Evolutionary conservation across 1,284 basidiomycete species (phyloP), one percentile per base, ranked within the genome.

Genomic region (Limonomyces culmigenus): DNA sequence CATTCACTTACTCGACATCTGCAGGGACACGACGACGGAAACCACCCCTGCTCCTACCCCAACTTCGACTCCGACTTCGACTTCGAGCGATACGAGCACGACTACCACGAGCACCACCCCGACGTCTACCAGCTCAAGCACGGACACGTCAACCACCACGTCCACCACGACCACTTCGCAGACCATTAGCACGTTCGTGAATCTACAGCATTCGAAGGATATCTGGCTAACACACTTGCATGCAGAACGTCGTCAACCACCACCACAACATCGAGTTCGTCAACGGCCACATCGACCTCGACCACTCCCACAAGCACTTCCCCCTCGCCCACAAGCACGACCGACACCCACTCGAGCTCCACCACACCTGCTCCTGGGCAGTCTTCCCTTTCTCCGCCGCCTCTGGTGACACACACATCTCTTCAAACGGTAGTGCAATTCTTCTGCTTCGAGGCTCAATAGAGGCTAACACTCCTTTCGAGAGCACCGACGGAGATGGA

Each of bases 171-270:
- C 43, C 23, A n/a, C n/a, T 27, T 8, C 8, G 23, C n/a, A n/a
- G n/a, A n/a, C n/a, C n/a, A n/a, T n/a, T n/a, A n/a, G n/a, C n/a
- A n/a, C n/a, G n/a, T n/a, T n/a, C n/a, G n/a, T n/a, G n/a, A n/a
- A n/a, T n/a, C n/a, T n/a, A n/a, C n/a, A n/a, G n/a, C n/a, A n/a
- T n/a, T n/a, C n/a, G n/a, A n/a, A n/a, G n/a, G n/a, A n/a, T n/a
- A n/a, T n/a, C n/a, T n/a, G 4, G 29, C 46, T 10, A 19, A 39
- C n/a, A 33, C 45, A 32, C 19, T 44, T 0, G 19, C 44, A n/a
- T 3, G 38, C 2, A 35, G 33, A 14, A 36, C 45, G 13, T 31
- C 44, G 2, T 37, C 38, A 13, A 37, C 31, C 29, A 18, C 13
- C 25, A 33, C 38, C 13, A 29, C 35, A 13, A 18, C 39, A 1